Evolutionary conservation across 1,284 basidiomycete species (phyloP).

Genomic region (Agroathelia rolfsii): DNA sequence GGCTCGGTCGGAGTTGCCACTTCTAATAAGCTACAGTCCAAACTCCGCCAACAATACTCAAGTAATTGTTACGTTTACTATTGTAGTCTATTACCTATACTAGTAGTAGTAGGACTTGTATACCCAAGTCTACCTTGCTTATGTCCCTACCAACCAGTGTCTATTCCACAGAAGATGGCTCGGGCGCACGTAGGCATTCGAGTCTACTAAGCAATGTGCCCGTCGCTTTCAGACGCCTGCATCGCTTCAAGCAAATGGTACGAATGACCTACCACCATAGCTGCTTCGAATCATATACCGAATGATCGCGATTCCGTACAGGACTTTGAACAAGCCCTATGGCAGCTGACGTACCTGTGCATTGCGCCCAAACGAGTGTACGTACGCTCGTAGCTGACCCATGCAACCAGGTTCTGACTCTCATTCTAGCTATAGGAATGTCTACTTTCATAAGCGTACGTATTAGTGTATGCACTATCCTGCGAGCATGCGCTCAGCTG

Average conservation of each 20-base stretch:
- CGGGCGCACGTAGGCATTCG: slow-evolving; percentile 23
- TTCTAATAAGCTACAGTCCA: too few species aligned
- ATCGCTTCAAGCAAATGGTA: slow-evolving; percentile 83
- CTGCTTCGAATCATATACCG: too few species aligned
- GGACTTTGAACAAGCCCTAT: slow-evolving; percentile 93
- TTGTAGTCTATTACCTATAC: too few species aligned
- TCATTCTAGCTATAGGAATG: slow-evolving; percentile 66
- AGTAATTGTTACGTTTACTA: too few species aligned
- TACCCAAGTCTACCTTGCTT: too few species aligned
- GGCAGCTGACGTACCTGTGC: slow-evolving; percentile 89
- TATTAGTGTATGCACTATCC: slow-evolving; percentile 9
- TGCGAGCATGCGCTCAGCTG: background rate
- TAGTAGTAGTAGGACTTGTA: too few species aligned
- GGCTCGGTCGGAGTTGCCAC: background rate
- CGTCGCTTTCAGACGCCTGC: slow-evolving; percentile 66
- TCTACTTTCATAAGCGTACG: slow-evolving; percentile 86
- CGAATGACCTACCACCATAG: too few species aligned
- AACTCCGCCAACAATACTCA: too few species aligned
- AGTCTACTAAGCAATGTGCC: slow-evolving; percentile 51
- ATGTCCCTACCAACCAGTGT: slow-evolving; percentile 55
- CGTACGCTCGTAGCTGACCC: slow-evolving; percentile 24
- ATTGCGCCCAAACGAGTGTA: slow-evolving; percentile 86
- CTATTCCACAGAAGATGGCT: slow-evolving; percentile 31
- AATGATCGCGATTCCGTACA: slow-evolving; percentile 25
- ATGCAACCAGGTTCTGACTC: slow-evolving; percentile 11